Conservation (phyloP, 176 grass and related monocot genomes). For the Avena eriantha region DNA sequence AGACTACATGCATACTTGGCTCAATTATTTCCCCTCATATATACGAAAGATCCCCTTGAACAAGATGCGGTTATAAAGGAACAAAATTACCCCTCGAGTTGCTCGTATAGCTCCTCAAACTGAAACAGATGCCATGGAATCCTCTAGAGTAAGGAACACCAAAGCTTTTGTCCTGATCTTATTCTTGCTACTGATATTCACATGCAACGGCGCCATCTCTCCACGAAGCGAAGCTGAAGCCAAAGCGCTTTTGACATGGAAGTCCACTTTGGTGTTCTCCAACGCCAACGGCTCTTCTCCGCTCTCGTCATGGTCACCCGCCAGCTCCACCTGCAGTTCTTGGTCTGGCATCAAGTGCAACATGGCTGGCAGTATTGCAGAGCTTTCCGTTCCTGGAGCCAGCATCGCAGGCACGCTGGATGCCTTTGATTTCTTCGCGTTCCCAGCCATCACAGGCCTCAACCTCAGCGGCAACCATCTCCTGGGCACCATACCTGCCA, state of each 20-base stretch:
- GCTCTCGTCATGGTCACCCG: conserved; percentile 28
- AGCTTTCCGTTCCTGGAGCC: neutral
- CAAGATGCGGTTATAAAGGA: neutral
- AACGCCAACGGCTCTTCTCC: neutral
- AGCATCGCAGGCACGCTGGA: conserved; percentile 11
- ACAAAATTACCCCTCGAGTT: neutral
- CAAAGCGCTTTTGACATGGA: conserved; percentile 37
- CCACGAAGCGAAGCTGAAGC: neutral
- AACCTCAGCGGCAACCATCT: conserved; percentile 49
- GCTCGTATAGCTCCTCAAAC: neutral
- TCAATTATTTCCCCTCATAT: neutral
- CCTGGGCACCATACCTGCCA: conserved; percentile 29
- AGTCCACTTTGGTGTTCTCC: neutral
- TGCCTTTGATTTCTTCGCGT: neutral
- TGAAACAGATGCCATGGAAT: neutral
- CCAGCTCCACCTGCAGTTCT: neutral
- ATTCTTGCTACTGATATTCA: neutral
- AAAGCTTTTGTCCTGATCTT: neutral
- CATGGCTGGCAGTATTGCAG: neutral
- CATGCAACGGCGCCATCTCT: neutral
- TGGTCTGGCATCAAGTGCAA: conserved; percentile 43
- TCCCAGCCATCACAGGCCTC: conserved; percentile 31
- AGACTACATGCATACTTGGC: neutral
- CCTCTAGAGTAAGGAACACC: neutral
- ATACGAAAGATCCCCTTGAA: neutral